These are phyloP conservation scores for Larix sibirica DNA, from an alignment of 83 land plant genomes.

Conservation along the genomic window DNA sequence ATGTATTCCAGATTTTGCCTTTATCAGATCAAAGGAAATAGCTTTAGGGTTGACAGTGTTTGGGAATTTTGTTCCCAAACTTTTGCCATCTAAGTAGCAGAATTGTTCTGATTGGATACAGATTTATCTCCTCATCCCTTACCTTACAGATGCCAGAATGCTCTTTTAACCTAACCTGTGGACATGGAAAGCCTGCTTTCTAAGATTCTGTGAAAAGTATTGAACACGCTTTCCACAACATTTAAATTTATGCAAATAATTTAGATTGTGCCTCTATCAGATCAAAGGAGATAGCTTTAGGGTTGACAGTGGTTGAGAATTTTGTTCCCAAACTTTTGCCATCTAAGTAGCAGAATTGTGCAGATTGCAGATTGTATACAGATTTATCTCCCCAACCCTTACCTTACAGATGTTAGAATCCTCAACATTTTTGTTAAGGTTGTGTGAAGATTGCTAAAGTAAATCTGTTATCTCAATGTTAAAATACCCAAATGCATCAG, in stretches of 20 bases:
- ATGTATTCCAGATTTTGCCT: background rate
- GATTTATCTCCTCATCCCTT: background rate
- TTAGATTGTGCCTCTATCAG: background rate
- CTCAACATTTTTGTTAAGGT: background rate
- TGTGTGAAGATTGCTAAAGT: background rate
- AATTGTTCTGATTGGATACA: background rate
- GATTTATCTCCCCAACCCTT: background rate
- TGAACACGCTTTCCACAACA: background rate
- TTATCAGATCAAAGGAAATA: background rate
- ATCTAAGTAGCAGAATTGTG: background rate
- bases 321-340: background rate
- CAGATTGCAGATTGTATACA: background rate
- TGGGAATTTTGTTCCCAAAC: background rate
- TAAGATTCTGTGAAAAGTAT: background rate
- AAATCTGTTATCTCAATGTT: background rate
- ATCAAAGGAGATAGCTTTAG: background rate
- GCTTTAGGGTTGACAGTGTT: background rate
- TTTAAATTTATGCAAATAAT: too few species aligned
- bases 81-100: background rate
- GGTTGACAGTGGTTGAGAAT: background rate
- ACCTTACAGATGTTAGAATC: background rate
- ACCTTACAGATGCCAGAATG: background rate
- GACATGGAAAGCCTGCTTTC: background rate
- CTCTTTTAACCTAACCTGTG: background rate
- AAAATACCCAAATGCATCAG: too few species aligned